Evolutionary conservation across 2,329 filamentous ascomycete species (phyloP), one percentile per base, ranked within the genome.

Genomic region (Elsinoe fawcettii): DNA sequence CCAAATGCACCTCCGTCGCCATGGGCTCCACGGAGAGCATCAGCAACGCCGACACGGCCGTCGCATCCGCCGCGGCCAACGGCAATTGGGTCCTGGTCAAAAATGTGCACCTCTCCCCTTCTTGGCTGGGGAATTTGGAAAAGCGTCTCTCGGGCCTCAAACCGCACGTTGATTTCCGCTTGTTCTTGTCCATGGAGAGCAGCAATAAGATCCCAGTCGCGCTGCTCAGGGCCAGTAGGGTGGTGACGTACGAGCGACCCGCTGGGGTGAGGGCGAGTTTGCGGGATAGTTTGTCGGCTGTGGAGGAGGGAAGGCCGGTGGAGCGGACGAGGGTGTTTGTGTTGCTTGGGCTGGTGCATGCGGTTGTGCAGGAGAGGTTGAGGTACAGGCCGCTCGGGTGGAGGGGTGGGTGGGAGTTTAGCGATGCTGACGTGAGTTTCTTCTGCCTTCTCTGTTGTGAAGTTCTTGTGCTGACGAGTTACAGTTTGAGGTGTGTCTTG

Each of bases 391-490:
- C 93, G 58, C 77, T 99, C 57, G 93, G 93, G 60, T 99, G 93
- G 93, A 96, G 95, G 77, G 90, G 90, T 56, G 96, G 96, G 80
- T 99, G 95, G 93, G 95, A 99, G 73, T 99, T 99, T 73, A 99
- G 99, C 70, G 95, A 99, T 73, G 95, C 91, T 65, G 93, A 99
- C 74, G 89, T 95, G 82, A 87, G 88, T 85, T 63, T 36, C 60
- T 11, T n/a, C 9, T 55, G 2, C 14, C 49, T 18, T 32, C 62
- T 55, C 61, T 12, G 34, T 3, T 22, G 6, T 44, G 39, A 51
- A 56, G 25, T 27, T 34, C 11, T 20, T 56, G 39, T 65, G 56
- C 72, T 77, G 67, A 74, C 34, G 20, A 22, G 14, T 41, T 32
- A 12, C 36, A 93, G 88, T 97, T 97, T 73, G 92, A 99, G 80